Base-by-base conservation (phyloP, 1,139 yeast species). In the Scheffersomyces titani region DNA sequence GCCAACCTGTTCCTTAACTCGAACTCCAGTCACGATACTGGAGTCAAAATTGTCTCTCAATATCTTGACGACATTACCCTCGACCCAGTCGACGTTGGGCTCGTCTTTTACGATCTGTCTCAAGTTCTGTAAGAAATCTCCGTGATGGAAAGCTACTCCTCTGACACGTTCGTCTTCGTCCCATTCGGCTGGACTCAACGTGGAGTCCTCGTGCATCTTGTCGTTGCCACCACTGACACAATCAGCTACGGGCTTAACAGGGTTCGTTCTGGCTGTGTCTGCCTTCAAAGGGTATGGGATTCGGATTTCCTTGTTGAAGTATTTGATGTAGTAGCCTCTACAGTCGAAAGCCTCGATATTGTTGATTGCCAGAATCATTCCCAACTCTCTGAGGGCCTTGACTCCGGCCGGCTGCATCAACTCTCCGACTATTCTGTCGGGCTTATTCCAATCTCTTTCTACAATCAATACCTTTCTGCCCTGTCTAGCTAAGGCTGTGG, bases 391-490 rank as follows among this genome's bases (percentile, higher is more conserved):
- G 58, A 94, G 78, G 0, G 97, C 96, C 68, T 89, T 85, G 46
- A 93, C 77, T 16, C 99, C 99, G 30, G 92, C 94, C 4, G 99
- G 99, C 72, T 94, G 99, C 82, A 94, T 82, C 66, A 94, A 81
- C 72, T 94, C 99, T 49, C 99, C 99, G 47, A 94, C 99, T 58
- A 94, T 94, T 64, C 99, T 83, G 72, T 94, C 98, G 1, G 99
- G 99, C 70, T 86, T 90, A 24, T 85, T 73, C 90, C 97, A 89
- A 70, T 92, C 97, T 62, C 98, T 83, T 72, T 94, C 99, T 36
- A 88, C 76, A 48, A 89, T 85, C 56, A 89, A 71, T 19, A 89
- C 94, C 54, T 82, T 80, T 65, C 97, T 81, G 47, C 98, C 98
- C 68, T 91, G 96, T 65, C 96, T 83, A 1, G 97, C 98, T 58